Evolutionary conservation across 2,329 filamentous ascomycete species (phyloP), one percentile per base, ranked within the genome.

Genomic region (Colletotrichum sp.): DNA sequence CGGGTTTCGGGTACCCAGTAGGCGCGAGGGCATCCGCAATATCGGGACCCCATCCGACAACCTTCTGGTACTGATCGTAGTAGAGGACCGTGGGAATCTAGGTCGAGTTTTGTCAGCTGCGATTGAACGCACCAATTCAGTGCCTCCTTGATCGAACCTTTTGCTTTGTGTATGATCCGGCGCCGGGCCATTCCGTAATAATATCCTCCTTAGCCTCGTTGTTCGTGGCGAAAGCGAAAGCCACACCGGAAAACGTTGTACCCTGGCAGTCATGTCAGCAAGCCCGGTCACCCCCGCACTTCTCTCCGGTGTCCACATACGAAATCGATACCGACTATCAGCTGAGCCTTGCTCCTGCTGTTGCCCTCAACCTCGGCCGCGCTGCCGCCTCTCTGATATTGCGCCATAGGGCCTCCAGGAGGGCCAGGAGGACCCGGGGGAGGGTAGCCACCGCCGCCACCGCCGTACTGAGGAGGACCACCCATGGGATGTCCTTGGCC

Each of bases 301-400:
- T 66, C 43, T 21, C 64, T 15, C 18, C 65, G 21, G 48, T 48
- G 67, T 32, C 55, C 56, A 81, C 93, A 88, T 88, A 98, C 97
- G 89, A 99, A 99, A 87, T 99, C 97, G 83, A 99, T 98, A 79
- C 97, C 97, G 71, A 99, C 97, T 84, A 99, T 99, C 81, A 99
- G 89, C 88, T 98, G 97, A 69, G 97, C 95, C 89, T 98, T 98
- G 88, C 94, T 98, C 83, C 95, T 93, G 81, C 94, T 95, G 80
- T 93, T 95, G 75, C 95, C 96, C 81, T 98, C 95, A 43, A 98
- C 94, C 85, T 98, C 96, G 73, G 90, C 89, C 60, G 91, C 90
- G 18, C 88, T 87, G 80, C 87, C 86, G 80, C 85, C 84, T 77
- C 86, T 80, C 81, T 84, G 83, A 83, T 76, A 76, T 60, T 76